phyloP scores from a whole-genome alignment of 192 early-diverging fungal species.

The Allomyces arbusculus region DNA sequence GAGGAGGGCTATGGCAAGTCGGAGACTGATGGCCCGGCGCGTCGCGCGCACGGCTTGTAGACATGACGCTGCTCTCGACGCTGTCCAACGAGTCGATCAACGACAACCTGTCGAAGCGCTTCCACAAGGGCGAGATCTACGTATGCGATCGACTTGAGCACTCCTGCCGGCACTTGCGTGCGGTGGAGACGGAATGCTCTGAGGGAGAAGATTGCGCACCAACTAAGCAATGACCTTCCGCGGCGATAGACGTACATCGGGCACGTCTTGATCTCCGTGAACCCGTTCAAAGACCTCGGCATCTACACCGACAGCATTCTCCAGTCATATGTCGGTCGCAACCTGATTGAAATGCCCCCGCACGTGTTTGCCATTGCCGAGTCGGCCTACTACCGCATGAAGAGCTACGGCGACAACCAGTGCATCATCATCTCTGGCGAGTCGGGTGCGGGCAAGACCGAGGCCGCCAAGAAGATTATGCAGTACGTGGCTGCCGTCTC shows the following conservation, averaged over 20 bases:
- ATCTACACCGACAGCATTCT: slow-evolving; percentile 86
- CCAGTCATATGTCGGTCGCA: slow-evolving; percentile 65
- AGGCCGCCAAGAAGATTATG: slow-evolving; percentile 85
- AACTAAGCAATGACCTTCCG: neutral
- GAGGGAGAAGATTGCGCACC: too few species aligned
- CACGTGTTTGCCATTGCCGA: slow-evolving; percentile 97
- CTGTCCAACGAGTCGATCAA: slow-evolving; percentile 89
- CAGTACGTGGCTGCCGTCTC: slow-evolving; percentile 97
- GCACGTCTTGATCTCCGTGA: slow-evolving; percentile 72
- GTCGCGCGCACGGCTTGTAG: slow-evolving; percentile 7
- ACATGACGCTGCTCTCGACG: slow-evolving; percentile 83
- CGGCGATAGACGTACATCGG: slow-evolving; percentile 73
- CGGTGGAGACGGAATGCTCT: too few species aligned
- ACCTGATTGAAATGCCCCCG: slow-evolving; percentile 72
- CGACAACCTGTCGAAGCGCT: slow-evolving; percentile 81
- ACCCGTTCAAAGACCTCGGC: slow-evolving; percentile 88
- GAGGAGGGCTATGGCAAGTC: too few species aligned
- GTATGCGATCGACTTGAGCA: slow-evolving; percentile 22
- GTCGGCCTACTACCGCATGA: slow-evolving; percentile 75
- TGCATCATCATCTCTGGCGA: slow-evolving; percentile 97
- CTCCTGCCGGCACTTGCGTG: too few species aligned
- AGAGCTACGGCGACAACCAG: slow-evolving; percentile 94
- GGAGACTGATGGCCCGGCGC: too few species aligned
- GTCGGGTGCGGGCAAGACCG: slow-evolving; percentile 82
- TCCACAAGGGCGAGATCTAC: slow-evolving; percentile 68